Percentiles rank a stretch among this genome's conserved stretches.
Evolutionary conservation across 352 stramenopile genomes (phyloP).

Genomic region (Phytophthora tentaculata): DNA sequence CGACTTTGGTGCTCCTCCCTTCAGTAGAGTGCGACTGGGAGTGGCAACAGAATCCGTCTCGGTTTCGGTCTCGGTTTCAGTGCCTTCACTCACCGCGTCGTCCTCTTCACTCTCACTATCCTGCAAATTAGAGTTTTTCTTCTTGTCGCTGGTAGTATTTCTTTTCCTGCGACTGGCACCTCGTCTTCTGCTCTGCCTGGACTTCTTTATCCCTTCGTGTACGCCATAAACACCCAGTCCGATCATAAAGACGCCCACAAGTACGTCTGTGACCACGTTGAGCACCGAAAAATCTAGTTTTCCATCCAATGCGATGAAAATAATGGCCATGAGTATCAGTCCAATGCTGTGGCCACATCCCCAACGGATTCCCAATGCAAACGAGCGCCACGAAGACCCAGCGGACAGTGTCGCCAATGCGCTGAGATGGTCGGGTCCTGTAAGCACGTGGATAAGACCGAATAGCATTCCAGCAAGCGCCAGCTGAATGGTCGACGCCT

Average conservation of each 20-base stretch:
- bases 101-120: conserved; percentile 28
- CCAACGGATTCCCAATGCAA: conserved; percentile 87
- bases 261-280: conserved; percentile 60
- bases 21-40: conserved; percentile 24
- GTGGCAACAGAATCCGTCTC: conserved; percentile 39
- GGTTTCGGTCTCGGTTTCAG: conserved; percentile 52
- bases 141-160: conserved; percentile 17
- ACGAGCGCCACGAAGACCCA: conserved; percentile 76
- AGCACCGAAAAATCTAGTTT: conserved; percentile 63
- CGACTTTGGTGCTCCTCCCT: conserved; percentile 10
- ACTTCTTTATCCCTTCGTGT: conserved; percentile 68
- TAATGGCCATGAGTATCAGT: conserved; percentile 72
- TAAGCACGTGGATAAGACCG: conserved; percentile 69
- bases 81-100: conserved; percentile 29
- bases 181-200: conserved; percentile 28
- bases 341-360: conserved; percentile 89
- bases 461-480: conserved; percentile 65
- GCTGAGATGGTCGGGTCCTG: conserved; percentile 86
- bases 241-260: conserved; percentile 77
- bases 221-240: conserved; percentile 67
- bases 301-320: conserved; percentile 70
- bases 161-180: conserved; percentile 30
- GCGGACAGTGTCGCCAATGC: conserved; percentile 84
- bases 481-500: conserved; percentile 48
- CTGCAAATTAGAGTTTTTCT: conserved; percentile 17